Base-by-base conservation (phyloP, 169 alveolate genomes). In the Plasmodium gaboni region DNA sequence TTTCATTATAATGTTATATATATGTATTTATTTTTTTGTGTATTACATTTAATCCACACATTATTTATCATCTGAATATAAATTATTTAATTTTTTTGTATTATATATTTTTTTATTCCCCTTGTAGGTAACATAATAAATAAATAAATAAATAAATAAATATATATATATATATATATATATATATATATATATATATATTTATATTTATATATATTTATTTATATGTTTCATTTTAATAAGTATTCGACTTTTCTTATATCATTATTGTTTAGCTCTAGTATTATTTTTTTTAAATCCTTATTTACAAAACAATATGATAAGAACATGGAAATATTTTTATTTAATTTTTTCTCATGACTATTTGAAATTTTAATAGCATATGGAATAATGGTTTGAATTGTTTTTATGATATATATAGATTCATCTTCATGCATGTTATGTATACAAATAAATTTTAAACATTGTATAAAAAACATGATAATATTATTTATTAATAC, bases 251-350 rank as follows among this genome's bases (percentile, higher is more conserved):
- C 13, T 10, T 65, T 4, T 12, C 46, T 28, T 2, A 51, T 57
- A 15, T 76, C 89, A 24, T 76, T 17, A 26, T 38, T 17, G 15
- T 64, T 63, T 24, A 42, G 0, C 15, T 32, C 10, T 9, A 76
- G 48, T 42, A 76, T 28, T 26, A 55, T 48, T 32, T 70, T 1
- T 55, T 76, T 76, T 38, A 76, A 76, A 19, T 28, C 48, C 2
- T 9, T 10, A 22, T 48, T 48, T 19, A 76, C 5, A 55, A 76
- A 76, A 57, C 89, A 76, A 15, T 76, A 76, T 0, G 89, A 76
- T 19, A 76, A 61, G 38, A 76, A 64, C 19, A 64, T 63, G 60
- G 70, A 48, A n/a, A 76, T 76, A 15, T 32, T 68, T 48, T 64
- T 64, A 10, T 59, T 76, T 12, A 32, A 19, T 44, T 24, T 76